Percentiles rank a stretch among this genome's conserved stretches.
phyloP scores from a whole-genome alignment of 2,329 filamentous ascomycete species.

The Leptographium wingfieldii region DNA sequence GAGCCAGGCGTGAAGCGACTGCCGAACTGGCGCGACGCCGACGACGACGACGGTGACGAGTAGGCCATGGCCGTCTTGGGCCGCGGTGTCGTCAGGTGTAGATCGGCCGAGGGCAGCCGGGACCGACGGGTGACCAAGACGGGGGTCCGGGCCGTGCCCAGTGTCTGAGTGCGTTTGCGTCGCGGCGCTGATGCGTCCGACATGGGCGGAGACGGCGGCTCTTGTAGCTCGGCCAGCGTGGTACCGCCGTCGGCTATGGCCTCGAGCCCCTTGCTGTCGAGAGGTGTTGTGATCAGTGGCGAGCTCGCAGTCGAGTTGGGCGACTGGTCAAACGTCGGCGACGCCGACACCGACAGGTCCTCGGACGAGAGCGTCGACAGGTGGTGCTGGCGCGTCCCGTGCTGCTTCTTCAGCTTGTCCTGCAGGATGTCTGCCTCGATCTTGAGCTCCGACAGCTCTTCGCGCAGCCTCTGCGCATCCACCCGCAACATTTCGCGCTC shows the following conservation, averaged over 20 bases:
- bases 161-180: neutral
- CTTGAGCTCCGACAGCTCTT: constrained; percentile 85
- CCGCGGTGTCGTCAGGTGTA: constrained; percentile 39
- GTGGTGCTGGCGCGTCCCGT: constrained; percentile 43
- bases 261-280: constrained; percentile 52
- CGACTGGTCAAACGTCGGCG: constrained; percentile 62
- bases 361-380: constrained; percentile 43
- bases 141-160: constrained; percentile 22
- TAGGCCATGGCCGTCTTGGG: constrained; percentile 26
- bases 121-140: constrained; percentile 30
- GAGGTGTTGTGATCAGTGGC: constrained; percentile 79
- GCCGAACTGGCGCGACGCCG: constrained; percentile 17
- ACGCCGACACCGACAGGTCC: constrained; percentile 50
- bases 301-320: constrained; percentile 83
- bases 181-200: constrained; percentile 63
- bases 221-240: constrained; percentile 53
- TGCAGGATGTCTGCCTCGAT: constrained; percentile 90
- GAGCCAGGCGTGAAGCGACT: constrained; percentile 15
- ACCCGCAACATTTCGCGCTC: constrained; percentile 84
- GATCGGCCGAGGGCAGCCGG: constrained; percentile 41
- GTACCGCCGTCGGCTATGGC: constrained; percentile 18
- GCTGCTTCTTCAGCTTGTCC: constrained; percentile 73
- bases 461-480: constrained; percentile 76
- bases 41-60: constrained; percentile 16
- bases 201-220: constrained; percentile 86